These are phyloP conservation scores for Colletotrichum gigasporum DNA, from an alignment of 2,329 filamentous ascomycete species.

Conservation along the genomic window DNA sequence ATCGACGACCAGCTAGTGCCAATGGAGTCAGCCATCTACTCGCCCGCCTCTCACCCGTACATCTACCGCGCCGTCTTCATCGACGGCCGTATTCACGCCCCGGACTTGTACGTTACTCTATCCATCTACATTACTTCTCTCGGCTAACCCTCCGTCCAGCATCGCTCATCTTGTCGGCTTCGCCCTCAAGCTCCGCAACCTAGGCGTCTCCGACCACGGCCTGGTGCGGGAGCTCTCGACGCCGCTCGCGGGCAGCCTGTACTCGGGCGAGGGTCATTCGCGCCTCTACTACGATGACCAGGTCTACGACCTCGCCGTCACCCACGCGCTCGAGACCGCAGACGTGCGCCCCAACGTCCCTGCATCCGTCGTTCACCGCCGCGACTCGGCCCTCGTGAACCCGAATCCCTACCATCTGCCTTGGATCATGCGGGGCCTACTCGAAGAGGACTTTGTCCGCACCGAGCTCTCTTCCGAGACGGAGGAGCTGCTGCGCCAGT, in stretches of 20 bases:
- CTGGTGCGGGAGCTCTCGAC: constrained; percentile 89
- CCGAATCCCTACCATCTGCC: constrained; percentile 91
- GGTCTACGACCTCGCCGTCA: constrained; percentile 83
- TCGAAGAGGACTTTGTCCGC: constrained; percentile 92
- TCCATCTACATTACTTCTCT: neutral
- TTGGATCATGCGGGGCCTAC: constrained; percentile 92
- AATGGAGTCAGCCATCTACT: constrained; percentile 88
- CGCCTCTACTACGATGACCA: constrained; percentile 89
- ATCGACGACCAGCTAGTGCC: constrained; percentile 98
- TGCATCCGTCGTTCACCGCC: constrained; percentile 35
- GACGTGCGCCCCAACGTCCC: constrained; percentile 47
- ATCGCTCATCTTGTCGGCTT: constrained; percentile 94
- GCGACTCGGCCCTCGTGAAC: constrained; percentile 48
- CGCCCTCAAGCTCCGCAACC: constrained; percentile 90
- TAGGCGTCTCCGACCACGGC: constrained; percentile 92
- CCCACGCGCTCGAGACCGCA: constrained; percentile 79
- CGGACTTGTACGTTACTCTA: constrained; percentile 75
- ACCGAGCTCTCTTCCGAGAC: constrained; percentile 82
- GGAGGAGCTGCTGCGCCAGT: constrained; percentile 81
- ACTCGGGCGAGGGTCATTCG: constrained; percentile 92
- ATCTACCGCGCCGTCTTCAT: constrained; percentile 97
- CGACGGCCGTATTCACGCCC: constrained; percentile 89
- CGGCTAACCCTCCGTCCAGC: constrained; percentile 42
- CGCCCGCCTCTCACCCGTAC: constrained; percentile 86
- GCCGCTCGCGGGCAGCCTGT: constrained; percentile 89